Conservation (phyloP, 1,284 basidiomycete genomes). For the Ustilago esculenta region DNA sequence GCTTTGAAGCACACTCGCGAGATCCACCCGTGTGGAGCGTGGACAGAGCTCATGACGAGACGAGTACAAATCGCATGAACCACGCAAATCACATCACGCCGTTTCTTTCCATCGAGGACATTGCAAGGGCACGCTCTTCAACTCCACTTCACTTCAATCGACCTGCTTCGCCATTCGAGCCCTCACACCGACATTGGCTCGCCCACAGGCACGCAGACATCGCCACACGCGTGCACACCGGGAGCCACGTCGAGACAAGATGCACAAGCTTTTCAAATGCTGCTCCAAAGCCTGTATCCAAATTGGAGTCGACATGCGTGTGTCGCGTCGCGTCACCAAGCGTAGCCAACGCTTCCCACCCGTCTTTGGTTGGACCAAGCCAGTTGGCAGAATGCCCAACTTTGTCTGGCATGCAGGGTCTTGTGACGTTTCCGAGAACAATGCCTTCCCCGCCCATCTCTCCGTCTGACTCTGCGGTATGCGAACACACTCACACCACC, state of each 20-base stretch:
- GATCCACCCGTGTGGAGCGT: neutral
- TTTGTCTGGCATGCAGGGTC: too few species aligned
- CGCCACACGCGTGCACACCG: too few species aligned
- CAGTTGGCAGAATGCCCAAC: too few species aligned
- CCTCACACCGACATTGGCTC: conserved; percentile 1
- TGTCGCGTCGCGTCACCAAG: neutral
- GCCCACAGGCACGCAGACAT: too few species aligned
- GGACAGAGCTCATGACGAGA: neutral
- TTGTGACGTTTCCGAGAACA: neutral
- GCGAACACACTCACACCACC: neutral
- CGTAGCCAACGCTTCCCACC: neutral
- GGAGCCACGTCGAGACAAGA: neutral
- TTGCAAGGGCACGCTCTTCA: conserved; percentile 6
- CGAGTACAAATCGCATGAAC: neutral
- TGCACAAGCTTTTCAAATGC: neutral
- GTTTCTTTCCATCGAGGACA: neutral
- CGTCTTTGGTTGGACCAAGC: too few species aligned
- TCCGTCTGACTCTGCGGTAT: neutral
- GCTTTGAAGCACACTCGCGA: neutral
- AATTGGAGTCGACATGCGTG: neutral
- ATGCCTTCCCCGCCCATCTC: neutral
- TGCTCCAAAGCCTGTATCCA: too few species aligned
- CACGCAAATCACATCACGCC: neutral
- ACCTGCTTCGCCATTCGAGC: conserved; percentile 1
- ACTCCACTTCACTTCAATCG: conserved; percentile 14